Percentiles rank a stretch among this genome's conserved stretches.
Evolutionary conservation across 1,284 basidiomycete genomes (phyloP).

Genomic region (Coriolopsis trogii): DNA sequence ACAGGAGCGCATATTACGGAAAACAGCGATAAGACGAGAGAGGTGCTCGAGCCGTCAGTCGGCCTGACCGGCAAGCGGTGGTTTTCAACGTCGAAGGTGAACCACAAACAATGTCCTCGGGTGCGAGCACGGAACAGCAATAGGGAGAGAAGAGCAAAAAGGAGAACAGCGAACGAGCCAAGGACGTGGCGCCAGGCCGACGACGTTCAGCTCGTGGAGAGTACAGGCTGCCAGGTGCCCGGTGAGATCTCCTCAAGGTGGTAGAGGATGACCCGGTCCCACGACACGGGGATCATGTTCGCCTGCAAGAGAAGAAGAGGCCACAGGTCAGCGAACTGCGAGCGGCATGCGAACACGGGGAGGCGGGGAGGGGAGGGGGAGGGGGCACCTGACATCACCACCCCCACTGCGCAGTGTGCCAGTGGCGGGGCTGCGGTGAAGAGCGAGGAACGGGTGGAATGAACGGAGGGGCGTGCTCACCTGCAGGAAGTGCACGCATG

Average conservation of each 20-base stretch:
- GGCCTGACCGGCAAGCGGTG: too few relatives aligned
- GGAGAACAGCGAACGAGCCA: neutral
- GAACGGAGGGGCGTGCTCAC: conserved; percentile 47
- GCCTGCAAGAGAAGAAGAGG: conserved; percentile 39
- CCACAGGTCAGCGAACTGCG: conserved; percentile 14
- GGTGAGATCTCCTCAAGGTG: conserved; percentile 70
- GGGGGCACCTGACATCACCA: too few relatives aligned
- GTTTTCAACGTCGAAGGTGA: too few relatives aligned
- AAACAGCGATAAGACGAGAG: too few relatives aligned
- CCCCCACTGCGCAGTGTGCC: too few relatives aligned
- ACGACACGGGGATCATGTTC: conserved; percentile 66
- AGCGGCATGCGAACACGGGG: conserved; percentile 15
- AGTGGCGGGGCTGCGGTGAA: conserved; percentile 4
- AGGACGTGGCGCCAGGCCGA: too few relatives aligned
- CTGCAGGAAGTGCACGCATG: conserved; percentile 76
- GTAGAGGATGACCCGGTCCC: conserved; percentile 71
- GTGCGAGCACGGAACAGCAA: neutral
- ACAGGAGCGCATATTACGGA: too few relatives aligned
- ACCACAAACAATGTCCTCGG: too few relatives aligned
- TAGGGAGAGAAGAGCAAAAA: neutral
- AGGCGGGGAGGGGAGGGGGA: too few relatives aligned
- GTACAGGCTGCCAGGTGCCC: conserved; percentile 68
- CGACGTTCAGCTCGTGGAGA: conserved; percentile 46
- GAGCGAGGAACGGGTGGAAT: neutral
- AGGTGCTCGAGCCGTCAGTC: too few relatives aligned